phyloP scores from a whole-genome alignment of 2,329 filamentous ascomycete species.

The Penicillium rolfsii region DNA sequence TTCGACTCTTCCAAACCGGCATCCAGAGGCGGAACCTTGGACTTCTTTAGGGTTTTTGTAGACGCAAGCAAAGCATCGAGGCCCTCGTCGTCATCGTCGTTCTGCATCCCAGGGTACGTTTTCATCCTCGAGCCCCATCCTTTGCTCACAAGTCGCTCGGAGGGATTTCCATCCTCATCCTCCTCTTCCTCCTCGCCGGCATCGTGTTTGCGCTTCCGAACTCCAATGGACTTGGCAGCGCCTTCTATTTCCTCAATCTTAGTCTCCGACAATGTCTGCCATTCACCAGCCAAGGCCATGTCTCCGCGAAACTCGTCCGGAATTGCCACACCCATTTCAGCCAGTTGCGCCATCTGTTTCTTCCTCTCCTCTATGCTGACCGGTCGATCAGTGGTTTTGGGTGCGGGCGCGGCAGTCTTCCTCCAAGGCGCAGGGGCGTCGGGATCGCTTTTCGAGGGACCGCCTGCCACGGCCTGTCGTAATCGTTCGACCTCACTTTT shows the following conservation, averaged over 20 bases:
- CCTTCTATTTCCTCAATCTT: conserved; percentile 44
- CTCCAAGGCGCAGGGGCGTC: conserved; percentile 29
- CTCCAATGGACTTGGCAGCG: conserved; percentile 43
- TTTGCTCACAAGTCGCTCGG: conserved; percentile 41
- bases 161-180: conserved; percentile 35
- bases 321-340: conserved; percentile 81
- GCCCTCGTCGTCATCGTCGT: conserved; percentile 39
- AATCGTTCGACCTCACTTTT: conserved; percentile 83
- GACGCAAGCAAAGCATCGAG: conserved; percentile 49
- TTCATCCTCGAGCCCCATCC: conserved; percentile 50
- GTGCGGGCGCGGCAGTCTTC: conserved; percentile 38
- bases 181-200: conserved; percentile 51
- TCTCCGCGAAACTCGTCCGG: conserved; percentile 77
- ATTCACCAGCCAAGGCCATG: conserved; percentile 87
- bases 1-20: conserved; percentile 16
- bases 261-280: conserved; percentile 68
- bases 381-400: conserved; percentile 39
- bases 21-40: conserved; percentile 23
- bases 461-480: conserved; percentile 70
- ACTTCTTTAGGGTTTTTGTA: conserved; percentile 45
- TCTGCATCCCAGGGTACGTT: conserved; percentile 44
- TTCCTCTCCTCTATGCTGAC: conserved; percentile 70
- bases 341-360: conserved; percentile 83
- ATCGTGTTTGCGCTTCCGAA: conserved; percentile 51
- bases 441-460: conserved; percentile 32